phyloP scores from a whole-genome alignment of 2,329 filamentous ascomycete genomes.

The Dactylella cylindrospora region DNA sequence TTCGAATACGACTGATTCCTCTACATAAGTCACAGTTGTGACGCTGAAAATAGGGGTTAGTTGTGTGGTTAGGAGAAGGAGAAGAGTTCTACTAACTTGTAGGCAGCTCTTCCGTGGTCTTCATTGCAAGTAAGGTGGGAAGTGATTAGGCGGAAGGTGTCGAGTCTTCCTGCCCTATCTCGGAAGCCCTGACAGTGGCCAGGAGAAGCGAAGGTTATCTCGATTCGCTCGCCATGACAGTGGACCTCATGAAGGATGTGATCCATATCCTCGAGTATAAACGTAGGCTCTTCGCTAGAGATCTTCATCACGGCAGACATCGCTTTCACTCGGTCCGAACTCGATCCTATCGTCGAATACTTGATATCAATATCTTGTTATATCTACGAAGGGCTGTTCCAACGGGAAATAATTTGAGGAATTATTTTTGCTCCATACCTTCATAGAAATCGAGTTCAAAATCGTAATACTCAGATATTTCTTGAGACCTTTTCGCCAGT shows the following conservation, averaged over 20 bases:
- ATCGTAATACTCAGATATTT: slow-evolving; percentile 1
- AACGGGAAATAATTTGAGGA: too few relatives aligned
- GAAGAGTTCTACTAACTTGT: slow-evolving; percentile 6
- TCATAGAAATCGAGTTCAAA: slow-evolving; percentile 3
- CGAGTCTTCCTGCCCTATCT: background rate
- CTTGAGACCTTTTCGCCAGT: background rate
- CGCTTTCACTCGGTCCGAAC: background rate
- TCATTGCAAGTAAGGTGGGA: slow-evolving; percentile 15
- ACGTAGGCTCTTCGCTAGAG: background rate
- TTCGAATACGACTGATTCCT: background rate
- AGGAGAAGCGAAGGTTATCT: slow-evolving; percentile 1
- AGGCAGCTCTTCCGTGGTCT: background rate
- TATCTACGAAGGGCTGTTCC: too few relatives aligned
- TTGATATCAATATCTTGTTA: too few relatives aligned
- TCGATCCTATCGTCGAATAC: background rate
- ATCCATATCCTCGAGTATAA: slow-evolving; percentile 16
- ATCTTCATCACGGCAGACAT: slow-evolving; percentile 7
- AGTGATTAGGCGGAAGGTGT: background rate
- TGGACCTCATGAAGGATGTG: slow-evolving; percentile 1
- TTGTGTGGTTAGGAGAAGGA: too few relatives aligned
- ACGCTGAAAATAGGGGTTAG: background rate
- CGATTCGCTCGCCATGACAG: slow-evolving; percentile 1
- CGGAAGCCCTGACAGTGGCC: background rate
- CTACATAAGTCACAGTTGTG: background rate
- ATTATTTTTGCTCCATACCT: too few relatives aligned